Evolutionary conservation across 768 basidiomycete genomes (phyloP), one percentile per base, ranked within the genome.

Genomic region (Boletus sensibilis): DNA sequence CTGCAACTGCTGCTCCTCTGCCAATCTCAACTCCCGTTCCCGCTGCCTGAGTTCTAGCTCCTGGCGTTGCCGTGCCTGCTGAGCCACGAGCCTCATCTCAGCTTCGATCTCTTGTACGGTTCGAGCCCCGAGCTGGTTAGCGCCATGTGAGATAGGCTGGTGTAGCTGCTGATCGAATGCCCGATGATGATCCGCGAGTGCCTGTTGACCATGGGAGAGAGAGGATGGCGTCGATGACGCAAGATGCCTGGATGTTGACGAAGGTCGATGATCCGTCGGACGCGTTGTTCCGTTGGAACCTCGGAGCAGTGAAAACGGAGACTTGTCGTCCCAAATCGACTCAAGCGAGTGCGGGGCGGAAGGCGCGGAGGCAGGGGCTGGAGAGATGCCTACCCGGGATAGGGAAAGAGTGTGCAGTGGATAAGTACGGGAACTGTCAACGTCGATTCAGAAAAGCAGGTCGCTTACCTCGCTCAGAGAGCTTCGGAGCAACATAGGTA

Each of bases 21-120:
- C 63, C 52, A 66, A 53, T 25, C 66, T 64, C 49, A 68, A 42
- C 57, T 79, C 74, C 60, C 82, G 78, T 42, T 80, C 77, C 52
- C 80, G 75, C 16, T 80, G 78, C 57, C 76, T 75, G 50, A 78
- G 78, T 55, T 80, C 76, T 27, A 75, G 67, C 42, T 77, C 73
- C 52, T 76, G 75, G 7, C 72, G 61, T 60, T 72, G 61, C 27
- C 75, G 70, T 11, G 71, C 68, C 57, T 82, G 78, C 50, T 82
- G 78, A 29, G 83, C 82, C 23, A 78, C 80, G 8, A 80, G 79
- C n/a, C 79, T 79, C 88, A 92, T 90, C 70, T 94, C 92, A 4
- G 85, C 82, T 65, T 94, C 92, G 56, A 94, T 86, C 61, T 94
- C 92, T 61, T 90, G 85, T 27, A 93, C 68, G 0, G 90, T 92